phyloP scores from a whole-genome alignment of 2,329 filamentous ascomycete genomes.

The Aspergillus neotritici region DNA sequence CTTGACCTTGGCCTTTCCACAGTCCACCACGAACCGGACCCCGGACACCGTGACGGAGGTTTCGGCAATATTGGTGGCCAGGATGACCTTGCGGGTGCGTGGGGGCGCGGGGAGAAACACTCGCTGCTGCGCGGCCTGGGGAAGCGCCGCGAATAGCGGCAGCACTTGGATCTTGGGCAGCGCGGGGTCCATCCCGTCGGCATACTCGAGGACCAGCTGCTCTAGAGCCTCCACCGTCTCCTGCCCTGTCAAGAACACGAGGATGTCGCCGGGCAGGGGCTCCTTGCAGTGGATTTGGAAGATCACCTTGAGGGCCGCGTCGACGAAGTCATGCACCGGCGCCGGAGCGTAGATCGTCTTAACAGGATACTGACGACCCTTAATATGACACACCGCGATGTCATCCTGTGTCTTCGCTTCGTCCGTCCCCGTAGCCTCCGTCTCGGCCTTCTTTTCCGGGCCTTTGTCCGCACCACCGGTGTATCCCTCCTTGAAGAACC shows the following conservation, averaged over 20 bases:
- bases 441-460: no score
- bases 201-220: conserved; percentile 73
- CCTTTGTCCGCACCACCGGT: background rate
- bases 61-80: conserved; percentile 97
- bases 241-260: conserved; percentile 88
- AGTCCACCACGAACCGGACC: conserved; percentile 85
- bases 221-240: conserved; percentile 85
- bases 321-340: conserved; percentile 74
- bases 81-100: conserved; percentile 77
- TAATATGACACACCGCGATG: conserved; percentile 61
- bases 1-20: conserved; percentile 90
- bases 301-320: conserved; percentile 72
- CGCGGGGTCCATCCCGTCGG: conserved; percentile 64
- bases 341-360: conserved; percentile 67
- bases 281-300: conserved; percentile 83
- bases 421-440: background rate
- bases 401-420: conserved; percentile 23
- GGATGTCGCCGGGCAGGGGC: conserved; percentile 85
- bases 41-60: conserved; percentile 95
- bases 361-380: conserved; percentile 83
- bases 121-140: conserved; percentile 76
- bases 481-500: conserved; percentile 59
- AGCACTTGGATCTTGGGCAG: conserved; percentile 64
- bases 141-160: conserved; percentile 83
- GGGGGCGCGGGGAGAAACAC: conserved; percentile 73